Base-by-base conservation (phyloP, 2,329 filamentous ascomycete species). In the Fusarium dimerum region DNA sequence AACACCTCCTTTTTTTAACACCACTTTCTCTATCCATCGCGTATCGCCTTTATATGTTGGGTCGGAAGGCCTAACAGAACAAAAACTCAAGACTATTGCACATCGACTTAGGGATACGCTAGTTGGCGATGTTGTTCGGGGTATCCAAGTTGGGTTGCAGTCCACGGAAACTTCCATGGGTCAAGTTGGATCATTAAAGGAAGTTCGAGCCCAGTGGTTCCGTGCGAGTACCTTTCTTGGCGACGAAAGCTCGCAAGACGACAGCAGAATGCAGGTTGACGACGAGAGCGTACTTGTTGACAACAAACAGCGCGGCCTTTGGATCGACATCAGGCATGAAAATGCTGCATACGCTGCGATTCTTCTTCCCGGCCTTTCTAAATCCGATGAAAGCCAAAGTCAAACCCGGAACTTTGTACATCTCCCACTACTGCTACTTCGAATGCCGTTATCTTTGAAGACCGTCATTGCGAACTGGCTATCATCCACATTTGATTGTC, bases 91-190 rank as follows among this genome's bases (percentile, higher is more conserved):
- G 13, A 50, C 65, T 0, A 70, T 84, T 1, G 75, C 78, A 1
- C 73, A 73, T 8, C 73, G 78, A 2, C 67, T 85, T 2, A 77
- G 81, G 39, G 81, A 85, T 44, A 73, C 73, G 1, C 73, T 85
- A 0, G 80, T 83, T 0, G 82, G 82, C 15, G 82, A 85, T 58
- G 77, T 83, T 2, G 79, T 85, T n/a, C 78, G 82, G 50, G 82
- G 82, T 41, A 77, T 85, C 16, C 80, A 84, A 56, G 75, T 85
- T 16, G 76, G 76, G 0, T 61, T 80, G 5, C 73, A 75, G 45
- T 68, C 72, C 6, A 73, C 72, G 16, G 76, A 78, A 26, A 73
- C 72, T 15, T 60, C 70, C 7, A 51, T 59, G 13, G 71, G 71
- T 2, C 72, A 74, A 45, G 71, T 74, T 12, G 72, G 72, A 3